A percentile compares a stretch with the other conserved stretches of the same genome.
Conservation (phyloP, 228 moss, liverwort and hornwort species). For the Sphagnum fallax region DNA sequence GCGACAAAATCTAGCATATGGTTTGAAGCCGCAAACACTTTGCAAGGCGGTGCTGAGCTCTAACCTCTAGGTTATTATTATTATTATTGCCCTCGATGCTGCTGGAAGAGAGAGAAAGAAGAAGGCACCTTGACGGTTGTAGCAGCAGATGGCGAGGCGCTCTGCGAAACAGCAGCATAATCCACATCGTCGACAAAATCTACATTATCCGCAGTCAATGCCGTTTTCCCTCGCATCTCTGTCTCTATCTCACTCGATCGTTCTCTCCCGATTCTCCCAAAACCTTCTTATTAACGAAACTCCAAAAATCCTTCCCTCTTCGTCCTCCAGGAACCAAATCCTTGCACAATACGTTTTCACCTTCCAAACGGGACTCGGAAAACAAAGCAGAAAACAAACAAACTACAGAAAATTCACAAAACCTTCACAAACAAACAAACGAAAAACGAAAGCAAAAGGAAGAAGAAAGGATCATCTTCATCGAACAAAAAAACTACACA, state of each 20-base stretch:
- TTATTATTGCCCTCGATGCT: neutral
- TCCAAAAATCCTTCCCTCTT: no score
- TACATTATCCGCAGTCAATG: constrained; percentile 36
- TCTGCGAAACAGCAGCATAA: constrained; percentile 14
- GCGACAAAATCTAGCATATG: neutral
- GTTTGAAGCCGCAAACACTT: neutral
- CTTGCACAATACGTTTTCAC: no score
- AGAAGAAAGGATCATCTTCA: no score
- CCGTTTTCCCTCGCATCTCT: constrained; percentile 53
- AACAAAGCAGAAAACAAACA: no score
- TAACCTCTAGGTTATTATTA: neutral
- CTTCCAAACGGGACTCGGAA: no score
- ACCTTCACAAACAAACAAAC: no score
- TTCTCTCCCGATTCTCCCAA: no score
- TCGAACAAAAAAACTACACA: no score
- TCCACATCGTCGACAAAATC: constrained; percentile 44
- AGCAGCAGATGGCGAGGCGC: neutral
- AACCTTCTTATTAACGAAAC: no score
- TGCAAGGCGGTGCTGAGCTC: neutral
- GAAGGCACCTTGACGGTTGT: constrained; percentile 16
- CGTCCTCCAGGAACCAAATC: no score
- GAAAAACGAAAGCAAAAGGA: no score
- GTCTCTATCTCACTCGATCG: neutral
- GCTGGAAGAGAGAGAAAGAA: neutral
- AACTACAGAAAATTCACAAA: no score